Evolutionary conservation across 345 rosid genomes (phyloP), one percentile per base, ranked within the genome.

Genomic region (Camelina sativa): DNA sequence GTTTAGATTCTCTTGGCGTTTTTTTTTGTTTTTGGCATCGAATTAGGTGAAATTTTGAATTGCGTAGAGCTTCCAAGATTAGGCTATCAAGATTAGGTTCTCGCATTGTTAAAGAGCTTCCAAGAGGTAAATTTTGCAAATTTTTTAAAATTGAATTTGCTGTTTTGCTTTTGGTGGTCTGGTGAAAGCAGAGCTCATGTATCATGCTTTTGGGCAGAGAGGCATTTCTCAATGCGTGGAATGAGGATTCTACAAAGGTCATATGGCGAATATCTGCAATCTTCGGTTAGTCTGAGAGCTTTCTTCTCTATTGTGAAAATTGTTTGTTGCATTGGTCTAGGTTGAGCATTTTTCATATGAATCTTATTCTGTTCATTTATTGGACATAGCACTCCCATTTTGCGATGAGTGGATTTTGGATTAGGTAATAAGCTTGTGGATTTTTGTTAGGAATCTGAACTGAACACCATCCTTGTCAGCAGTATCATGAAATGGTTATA

Each of bases 271-370:
- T 72, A 17, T 50, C 62, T 79, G 82, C 79, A 6, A 65, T 54
- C 84, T 59, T 63, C 65, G 87, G 95, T 89, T 58, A 74, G 86
- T 87, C 35, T 66, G 20, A 58, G 63, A 58, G 63, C 58, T 78
- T 53, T 52, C 25, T 37, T 64, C 35, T 30, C 11, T 12, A n/a
- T 22, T 17, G 3, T 35, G 7, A 41, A 11, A 32, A 12, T 3
- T 15, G 5, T 51, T 54, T 20, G 7, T 69, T 30, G 4, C 23
- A 34, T 32, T 23, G 35, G 59, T 57, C 11, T 23, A 8, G 4
- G 13, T 75, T 43, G 43, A 28, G 30, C 34, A 17, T 32, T 55
- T 15, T 43, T 28, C 17, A 2, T 44, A 22, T 23, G 73, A 59
- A 47, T 37, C 38, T 46, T 69, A 0, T 67, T 32, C 2, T 43